phyloP scores from a whole-genome alignment of 805 yeast genomes.

The Candida pini region DNA sequence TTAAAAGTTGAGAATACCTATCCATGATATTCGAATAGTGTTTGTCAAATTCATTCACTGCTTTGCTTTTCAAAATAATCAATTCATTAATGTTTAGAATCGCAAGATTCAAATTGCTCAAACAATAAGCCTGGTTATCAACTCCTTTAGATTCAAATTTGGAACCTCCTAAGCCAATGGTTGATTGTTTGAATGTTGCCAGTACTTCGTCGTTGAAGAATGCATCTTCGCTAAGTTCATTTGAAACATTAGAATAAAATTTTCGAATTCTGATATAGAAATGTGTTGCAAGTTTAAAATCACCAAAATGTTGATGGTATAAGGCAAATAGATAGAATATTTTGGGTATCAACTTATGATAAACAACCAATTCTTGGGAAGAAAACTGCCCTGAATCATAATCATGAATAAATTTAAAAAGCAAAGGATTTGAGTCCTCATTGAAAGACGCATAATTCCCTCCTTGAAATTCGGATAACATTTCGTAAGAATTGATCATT shows the following conservation, averaged over 20 bases:
- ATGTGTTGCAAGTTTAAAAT: constrained; percentile 32
- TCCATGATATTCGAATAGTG: constrained; percentile 17
- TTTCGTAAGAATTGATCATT: constrained; percentile 31
- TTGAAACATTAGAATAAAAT: constrained; percentile 12
- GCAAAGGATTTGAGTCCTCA: constrained; percentile 4
- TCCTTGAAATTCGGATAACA: constrained; percentile 31
- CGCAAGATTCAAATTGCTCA: constrained; percentile 21
- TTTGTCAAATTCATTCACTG: constrained; percentile 18
- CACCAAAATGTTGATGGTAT: constrained; percentile 33
- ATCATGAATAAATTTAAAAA: constrained; percentile 28
- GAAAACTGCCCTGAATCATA: constrained; percentile 34
- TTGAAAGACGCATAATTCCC: constrained; percentile 7
- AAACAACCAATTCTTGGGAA: constrained; percentile 34
- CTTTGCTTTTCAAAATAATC: constrained; percentile 7
- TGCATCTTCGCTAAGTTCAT: constrained; percentile 15
- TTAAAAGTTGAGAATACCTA: constrained; percentile 12
- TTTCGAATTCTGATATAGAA: constrained; percentile 33
- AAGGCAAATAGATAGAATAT: constrained; percentile 36
- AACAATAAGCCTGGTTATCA: constrained; percentile 19
- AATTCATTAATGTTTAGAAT: constrained; percentile 18
- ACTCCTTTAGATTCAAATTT: constrained; percentile 14
- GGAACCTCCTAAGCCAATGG: constrained; percentile 20
- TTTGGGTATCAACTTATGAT: constrained; percentile 32
- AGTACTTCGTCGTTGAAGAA: constrained; percentile 20
- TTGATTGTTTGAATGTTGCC: constrained; percentile 17